A percentile compares a stretch with the other conserved stretches of the same genome.
These are phyloP conservation scores for Atalantia buxifolia DNA, from an alignment of 345 rosid genomes.

Conservation along the genomic window DNA sequence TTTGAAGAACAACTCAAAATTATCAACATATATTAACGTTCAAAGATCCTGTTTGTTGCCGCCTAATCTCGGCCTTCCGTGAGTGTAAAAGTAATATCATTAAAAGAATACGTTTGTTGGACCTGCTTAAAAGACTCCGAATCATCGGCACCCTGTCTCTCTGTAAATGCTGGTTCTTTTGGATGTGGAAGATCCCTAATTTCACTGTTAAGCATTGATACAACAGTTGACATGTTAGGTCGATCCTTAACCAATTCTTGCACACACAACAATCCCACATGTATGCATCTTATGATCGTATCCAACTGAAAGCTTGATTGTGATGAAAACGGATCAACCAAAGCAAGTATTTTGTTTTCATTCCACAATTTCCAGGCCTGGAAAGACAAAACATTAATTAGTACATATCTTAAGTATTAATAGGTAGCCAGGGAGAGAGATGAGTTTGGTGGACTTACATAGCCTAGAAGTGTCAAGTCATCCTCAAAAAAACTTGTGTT, in stretches of 20 bases:
- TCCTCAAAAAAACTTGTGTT: background rate
- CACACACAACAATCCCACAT: conserved; percentile 29
- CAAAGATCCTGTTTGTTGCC: background rate
- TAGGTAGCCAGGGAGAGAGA: background rate
- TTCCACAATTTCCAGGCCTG: conserved; percentile 32
- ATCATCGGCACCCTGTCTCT: background rate
- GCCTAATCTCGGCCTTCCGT: conserved; percentile 2
- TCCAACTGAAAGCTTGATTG: background rate
- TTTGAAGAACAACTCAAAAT: too few species aligned
- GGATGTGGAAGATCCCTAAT: background rate
- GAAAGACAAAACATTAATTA: background rate
- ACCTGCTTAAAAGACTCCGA: background rate
- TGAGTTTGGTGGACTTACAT: background rate
- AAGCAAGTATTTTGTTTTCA: background rate
- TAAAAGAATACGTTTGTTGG: conserved; percentile 1
- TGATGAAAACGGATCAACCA: background rate
- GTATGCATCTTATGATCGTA: conserved; percentile 6
- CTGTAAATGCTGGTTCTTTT: background rate
- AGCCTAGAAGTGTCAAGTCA: background rate
- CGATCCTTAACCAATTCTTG: conserved; percentile 28
- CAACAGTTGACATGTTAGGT: conserved; percentile 5
- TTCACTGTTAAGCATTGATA: background rate
- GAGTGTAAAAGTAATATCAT: conserved; percentile 14
- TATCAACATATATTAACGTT: too few species aligned
- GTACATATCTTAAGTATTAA: background rate